Evolutionary conservation across 306 rosid species (phyloP), one percentile per base, ranked within the genome.

Genomic region (Rosa persica): DNA sequence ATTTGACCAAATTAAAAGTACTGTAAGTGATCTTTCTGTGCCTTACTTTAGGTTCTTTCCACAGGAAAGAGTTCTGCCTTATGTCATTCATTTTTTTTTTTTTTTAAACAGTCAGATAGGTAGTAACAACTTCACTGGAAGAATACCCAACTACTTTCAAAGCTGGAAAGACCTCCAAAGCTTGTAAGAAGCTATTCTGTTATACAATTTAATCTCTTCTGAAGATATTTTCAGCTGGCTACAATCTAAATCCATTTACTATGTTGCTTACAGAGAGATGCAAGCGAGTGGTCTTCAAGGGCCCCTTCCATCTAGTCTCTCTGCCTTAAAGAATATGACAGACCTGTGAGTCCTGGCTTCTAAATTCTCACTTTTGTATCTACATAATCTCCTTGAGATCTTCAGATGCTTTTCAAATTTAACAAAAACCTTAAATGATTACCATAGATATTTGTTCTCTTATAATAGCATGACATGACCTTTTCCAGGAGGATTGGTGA

Each of bases 101-200:
- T 30, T 30, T 30, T 30, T 30, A 3, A 75, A 36, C 82, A 84
- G 84, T 20, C 12, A 4, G 46, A 67, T 84, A 25, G 79, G 82
- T 42, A 77, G 87, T 16, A 84, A 84, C 66, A 77, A 84, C 77
- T 80, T 84, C 77, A 73, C 13, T 16, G 82, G 87, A 80, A 84
- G 61, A 60, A 72, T 84, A 23, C 87, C 87, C 0, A 17, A 80
- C 27, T 71, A 67, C 42, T 76, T 77, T 51, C 64, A 0, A 5
- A 67, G 70, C 30, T 80, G 77, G 84, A 60, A 69, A 68, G 46
- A 30, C 3, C 79, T 84, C 1, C 19, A 12, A 27, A 7, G 0
- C 17, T 73, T 84, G 87, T 80, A 30, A 76, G 82, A 47, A 13
- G 20, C 6, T 67, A 8, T 13, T 25, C 49, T 40, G 4, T 3